phyloP scores from a whole-genome alignment of 164 flowering plant species.

The Stephania japonica region DNA sequence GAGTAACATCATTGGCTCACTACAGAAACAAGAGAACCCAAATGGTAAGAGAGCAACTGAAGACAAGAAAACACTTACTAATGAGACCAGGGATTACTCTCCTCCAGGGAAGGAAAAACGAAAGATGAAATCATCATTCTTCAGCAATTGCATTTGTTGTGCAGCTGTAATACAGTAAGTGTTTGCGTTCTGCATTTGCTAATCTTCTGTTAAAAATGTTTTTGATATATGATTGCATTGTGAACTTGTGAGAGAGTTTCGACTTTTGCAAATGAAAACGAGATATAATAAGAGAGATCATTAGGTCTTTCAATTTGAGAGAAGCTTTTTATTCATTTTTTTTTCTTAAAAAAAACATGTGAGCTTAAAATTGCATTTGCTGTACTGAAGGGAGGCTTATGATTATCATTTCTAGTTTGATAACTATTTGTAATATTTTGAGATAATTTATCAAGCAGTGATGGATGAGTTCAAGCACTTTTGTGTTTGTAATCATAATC shows the following conservation, averaged over 20 bases:
- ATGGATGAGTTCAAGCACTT: not conserved
- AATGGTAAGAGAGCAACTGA: constrained; percentile 15
- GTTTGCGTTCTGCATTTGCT: not conserved
- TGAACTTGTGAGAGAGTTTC: not conserved
- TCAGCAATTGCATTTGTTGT: constrained; percentile 53
- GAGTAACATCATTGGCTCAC: constrained; percentile 10
- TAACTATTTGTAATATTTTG: not conserved
- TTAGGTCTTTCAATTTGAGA: not conserved
- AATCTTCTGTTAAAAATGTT: not conserved
- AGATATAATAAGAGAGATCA: not conserved
- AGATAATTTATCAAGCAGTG: not conserved
- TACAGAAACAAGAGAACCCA: constrained; percentile 22
- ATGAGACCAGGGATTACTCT: constrained; percentile 18
- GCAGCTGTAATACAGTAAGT: constrained; percentile 25
- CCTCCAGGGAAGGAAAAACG: constrained; percentile 30
- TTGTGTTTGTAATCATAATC: not conserved
- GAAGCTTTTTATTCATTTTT: too few relatives aligned
- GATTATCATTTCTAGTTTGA: not conserved
- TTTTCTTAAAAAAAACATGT: too few relatives aligned
- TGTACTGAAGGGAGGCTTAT: not conserved
- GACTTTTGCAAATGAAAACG: not conserved
- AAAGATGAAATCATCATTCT: constrained; percentile 34
- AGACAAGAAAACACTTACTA: constrained; percentile 6
- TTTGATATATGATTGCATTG: not conserved
- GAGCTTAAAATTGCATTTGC: too few relatives aligned